Conservation (phyloP, 345 rosid species). For the Brassica nigra region DNA sequence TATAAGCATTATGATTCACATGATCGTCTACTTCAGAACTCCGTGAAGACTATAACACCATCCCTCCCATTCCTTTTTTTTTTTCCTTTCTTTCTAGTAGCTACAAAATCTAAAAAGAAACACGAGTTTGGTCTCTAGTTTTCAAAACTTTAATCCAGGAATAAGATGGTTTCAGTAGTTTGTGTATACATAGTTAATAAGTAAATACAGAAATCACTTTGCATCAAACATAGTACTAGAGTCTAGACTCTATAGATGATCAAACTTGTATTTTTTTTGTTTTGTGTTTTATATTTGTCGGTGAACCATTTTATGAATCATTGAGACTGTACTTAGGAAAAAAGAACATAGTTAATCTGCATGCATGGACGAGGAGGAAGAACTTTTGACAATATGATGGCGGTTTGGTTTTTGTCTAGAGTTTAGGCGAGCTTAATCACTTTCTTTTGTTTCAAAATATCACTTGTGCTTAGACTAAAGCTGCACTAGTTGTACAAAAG, state of each 20-base stretch:
- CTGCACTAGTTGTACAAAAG: too few species aligned
- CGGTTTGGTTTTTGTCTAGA: too few species aligned
- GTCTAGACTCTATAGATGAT: background rate
- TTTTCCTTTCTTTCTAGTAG: background rate
- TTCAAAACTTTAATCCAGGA: background rate
- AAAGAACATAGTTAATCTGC: background rate
- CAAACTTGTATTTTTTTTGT: background rate
- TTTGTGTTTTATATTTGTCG: background rate
- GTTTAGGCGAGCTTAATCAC: too few species aligned
- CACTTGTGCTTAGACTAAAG: too few species aligned
- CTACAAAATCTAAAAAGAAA: background rate
- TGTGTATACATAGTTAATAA: background rate
- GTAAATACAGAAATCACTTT: too few species aligned
- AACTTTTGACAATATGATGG: too few species aligned
- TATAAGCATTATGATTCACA: slow-evolving; percentile 27
- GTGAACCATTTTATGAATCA: background rate
- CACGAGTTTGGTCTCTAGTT: background rate
- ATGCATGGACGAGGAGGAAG: background rate
- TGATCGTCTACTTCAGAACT: slow-evolving; percentile 32
- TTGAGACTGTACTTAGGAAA: background rate
- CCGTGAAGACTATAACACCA: slow-evolving; percentile 28
- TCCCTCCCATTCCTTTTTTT: background rate
- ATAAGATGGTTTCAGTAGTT: background rate
- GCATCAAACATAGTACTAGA: too few species aligned
- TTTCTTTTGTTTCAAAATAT: too few species aligned